Percentiles rank a stretch among this genome's conserved stretches.
These are phyloP conservation scores for Rosa lucieae DNA, from an alignment of 306 rosid species.

Conservation along the genomic window DNA sequence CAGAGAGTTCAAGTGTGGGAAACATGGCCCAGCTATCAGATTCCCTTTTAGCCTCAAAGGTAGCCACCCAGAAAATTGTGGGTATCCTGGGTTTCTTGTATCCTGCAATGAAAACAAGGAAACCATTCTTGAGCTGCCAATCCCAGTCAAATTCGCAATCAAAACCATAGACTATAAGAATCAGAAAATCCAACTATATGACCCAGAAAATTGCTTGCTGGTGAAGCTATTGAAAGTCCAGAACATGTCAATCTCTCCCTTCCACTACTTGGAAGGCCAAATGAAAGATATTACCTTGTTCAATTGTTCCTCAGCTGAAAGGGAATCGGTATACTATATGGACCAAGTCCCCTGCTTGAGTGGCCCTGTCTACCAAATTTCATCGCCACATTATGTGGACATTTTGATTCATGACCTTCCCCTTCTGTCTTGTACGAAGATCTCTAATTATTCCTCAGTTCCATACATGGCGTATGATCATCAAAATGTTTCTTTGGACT, in stretches of 20 bases:
- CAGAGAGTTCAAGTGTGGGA: conserved; percentile 11
- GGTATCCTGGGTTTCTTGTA: conserved; percentile 34
- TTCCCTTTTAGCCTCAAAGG: conserved; percentile 41
- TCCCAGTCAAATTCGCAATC: conserved; percentile 21
- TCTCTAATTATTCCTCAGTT: conserved; percentile 8
- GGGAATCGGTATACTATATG: not conserved
- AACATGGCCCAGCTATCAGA: conserved; percentile 5
- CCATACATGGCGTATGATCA: not conserved
- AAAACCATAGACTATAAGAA: conserved; percentile 25
- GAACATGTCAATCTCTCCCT: conserved; percentile 15
- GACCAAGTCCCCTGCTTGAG: not conserved
- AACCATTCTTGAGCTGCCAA: conserved; percentile 28
- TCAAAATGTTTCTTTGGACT: conserved; percentile 6
- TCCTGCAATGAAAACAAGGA: conserved; percentile 24
- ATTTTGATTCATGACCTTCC: too few species aligned
- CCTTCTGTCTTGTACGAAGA: conserved; percentile 25
- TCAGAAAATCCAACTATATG: conserved; percentile 21
- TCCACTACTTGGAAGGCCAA: not conserved
- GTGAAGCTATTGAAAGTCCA: conserved; percentile 6
- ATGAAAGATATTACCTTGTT: not conserved
- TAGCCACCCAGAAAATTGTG: conserved; percentile 19
- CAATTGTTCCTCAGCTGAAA: conserved; percentile 27
- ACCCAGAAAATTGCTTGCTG: conserved; percentile 13
- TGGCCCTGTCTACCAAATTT: conserved; percentile 15
- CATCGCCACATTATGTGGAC: too few species aligned